Percentiles rank a stretch among this genome's conserved stretches.
Conservation (phyloP, 306 rosid species). For the Lotus japonicus region DNA sequence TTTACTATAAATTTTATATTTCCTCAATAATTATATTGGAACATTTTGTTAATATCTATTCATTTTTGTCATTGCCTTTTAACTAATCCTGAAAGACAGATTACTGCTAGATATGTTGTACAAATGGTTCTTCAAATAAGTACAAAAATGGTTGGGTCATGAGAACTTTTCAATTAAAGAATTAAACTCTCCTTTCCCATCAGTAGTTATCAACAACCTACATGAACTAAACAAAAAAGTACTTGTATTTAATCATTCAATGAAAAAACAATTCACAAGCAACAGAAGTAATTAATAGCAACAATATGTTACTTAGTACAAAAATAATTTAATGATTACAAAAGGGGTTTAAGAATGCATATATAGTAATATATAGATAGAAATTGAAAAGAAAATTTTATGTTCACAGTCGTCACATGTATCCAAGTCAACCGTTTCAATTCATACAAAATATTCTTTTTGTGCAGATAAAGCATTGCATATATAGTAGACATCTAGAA, state of each 20-base stretch:
- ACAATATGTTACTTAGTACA: background rate
- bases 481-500: no score
- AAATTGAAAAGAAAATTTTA: no score
- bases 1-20: background rate
- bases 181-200: background rate
- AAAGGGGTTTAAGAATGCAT: no score
- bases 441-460: background rate
- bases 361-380: no score
- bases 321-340: no score
- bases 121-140: background rate
- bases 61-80: background rate
- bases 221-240: background rate
- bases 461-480: no score
- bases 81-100: background rate
- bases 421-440: background rate
- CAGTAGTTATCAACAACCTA: constrained; percentile 16
- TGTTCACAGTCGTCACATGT: background rate
- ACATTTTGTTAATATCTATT: no score
- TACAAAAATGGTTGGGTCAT: background rate
- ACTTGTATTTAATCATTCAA: background rate
- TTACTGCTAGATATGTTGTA: no score
- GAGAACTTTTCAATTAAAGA: background rate
- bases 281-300: background rate
- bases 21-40: no score
- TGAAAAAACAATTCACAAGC: background rate